These are phyloP conservation scores for Mycosphaerella arachidis DNA, from an alignment of 2,329 filamentous ascomycete species.

Conservation along the genomic window DNA sequence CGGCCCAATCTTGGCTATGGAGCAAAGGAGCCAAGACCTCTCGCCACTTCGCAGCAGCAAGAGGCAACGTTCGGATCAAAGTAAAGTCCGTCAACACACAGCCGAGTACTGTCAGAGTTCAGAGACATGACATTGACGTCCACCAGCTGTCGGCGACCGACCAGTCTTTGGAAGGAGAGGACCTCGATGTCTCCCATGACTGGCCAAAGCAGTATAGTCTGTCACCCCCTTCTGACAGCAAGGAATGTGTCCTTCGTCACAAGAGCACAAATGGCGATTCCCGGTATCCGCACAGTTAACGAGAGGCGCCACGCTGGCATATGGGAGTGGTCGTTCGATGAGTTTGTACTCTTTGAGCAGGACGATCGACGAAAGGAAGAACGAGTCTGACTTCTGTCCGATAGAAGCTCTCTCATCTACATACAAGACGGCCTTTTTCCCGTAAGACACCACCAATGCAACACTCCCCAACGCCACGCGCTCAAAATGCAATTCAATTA, in stretches of 20 bases:
- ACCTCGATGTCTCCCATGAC: neutral
- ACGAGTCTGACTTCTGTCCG: neutral
- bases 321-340: neutral
- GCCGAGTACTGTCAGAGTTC: neutral
- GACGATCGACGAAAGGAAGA: neutral
- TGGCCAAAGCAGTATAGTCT: neutral
- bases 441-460: neutral
- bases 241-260: neutral
- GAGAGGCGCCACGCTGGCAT: neutral
- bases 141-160: neutral
- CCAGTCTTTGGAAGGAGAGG: neutral
- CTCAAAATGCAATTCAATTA: neutral
- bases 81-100: neutral
- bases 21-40: neutral
- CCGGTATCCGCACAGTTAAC: neutral
- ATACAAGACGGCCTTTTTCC: neutral
- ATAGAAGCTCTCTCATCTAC: neutral
- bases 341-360: neutral
- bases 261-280: neutral
- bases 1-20: neutral
- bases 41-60: neutral
- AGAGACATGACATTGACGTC: neutral
- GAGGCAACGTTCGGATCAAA: neutral
- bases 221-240: neutral
- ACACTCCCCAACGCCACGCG: neutral